A percentile compares a stretch with the other conserved stretches of the same genome.
Evolutionary conservation across 257 asterid genomes (phyloP).

Genomic region (Scutellaria galericulata): DNA sequence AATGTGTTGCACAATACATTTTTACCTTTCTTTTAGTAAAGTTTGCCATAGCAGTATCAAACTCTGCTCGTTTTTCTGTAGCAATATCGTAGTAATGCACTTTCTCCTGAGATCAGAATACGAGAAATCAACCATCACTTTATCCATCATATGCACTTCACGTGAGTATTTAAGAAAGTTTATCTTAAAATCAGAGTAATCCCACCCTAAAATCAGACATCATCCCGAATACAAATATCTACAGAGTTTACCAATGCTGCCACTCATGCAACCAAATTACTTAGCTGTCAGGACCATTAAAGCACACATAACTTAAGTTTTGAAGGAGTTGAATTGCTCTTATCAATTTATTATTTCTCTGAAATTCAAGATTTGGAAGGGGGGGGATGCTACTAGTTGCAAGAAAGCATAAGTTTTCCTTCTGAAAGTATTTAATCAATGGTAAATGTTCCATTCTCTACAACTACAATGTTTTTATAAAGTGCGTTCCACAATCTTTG

Average conservation of each 20-base stretch:
- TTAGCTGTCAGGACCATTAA: no score
- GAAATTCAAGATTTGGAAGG: background rate
- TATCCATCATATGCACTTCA: background rate
- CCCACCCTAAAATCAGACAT: conserved; percentile 1
- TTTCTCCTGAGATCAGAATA: conserved; percentile 63
- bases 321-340: background rate
- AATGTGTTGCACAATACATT: background rate
- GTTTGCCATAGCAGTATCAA: conserved; percentile 74
- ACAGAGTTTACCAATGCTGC: conserved; percentile 10
- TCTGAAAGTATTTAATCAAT: no score
- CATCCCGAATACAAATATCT: conserved; percentile 10
- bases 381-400: background rate
- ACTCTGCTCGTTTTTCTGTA: conserved; percentile 90
- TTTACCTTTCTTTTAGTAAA: conserved; percentile 65
- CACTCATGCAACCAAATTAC: background rate
- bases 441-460: background rate
- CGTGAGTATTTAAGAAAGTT: background rate
- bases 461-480: background rate
- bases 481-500: background rate
- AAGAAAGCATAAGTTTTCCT: background rate
- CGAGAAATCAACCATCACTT: background rate
- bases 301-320: background rate
- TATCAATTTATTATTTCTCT: background rate
- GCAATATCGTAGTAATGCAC: conserved; percentile 90
- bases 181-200: background rate